Evolutionary conservation across 495 filamentous ascomycete species (phyloP), one percentile per base, ranked within the genome.

Genomic region (Hypoxylon fuscum): DNA sequence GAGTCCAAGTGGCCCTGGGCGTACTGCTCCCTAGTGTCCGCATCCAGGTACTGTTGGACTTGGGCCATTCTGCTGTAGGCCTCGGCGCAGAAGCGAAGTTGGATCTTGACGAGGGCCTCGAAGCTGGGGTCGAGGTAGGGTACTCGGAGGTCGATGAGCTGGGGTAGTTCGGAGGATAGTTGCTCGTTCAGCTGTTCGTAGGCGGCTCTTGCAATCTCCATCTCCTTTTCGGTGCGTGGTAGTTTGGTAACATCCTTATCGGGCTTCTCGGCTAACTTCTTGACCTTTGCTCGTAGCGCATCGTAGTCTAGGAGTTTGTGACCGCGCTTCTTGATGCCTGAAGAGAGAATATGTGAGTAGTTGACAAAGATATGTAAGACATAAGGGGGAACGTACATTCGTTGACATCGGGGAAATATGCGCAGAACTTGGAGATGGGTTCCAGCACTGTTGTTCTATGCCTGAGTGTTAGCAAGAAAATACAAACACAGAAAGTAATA

Each of bases 281-380:
- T 97, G 56, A 98, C 95, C 72, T 93, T 94, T 42, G 93, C 91
- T 41, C 95, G 90, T 77, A 97, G 89, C 25, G 92, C 85, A 76
- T 98, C 95, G 81, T 97, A 98, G 76, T 98, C 95, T 66, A 97
- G 89, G 42, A 97, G 87, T 68, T 98, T 98, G 83, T 98, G 89
- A 64, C 96, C 91, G 70, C 95, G 90, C 76, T 98, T 98, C 76
- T 97, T 98, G 75, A 98, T 98, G 73, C 88, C 88, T 90, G 64
- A 20, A 14, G 40, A 47, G 18, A 38, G 23, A 31, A 10, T 15
- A 21, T 20, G 66, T 62, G 34, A 72, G 45, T 32, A 1, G n/a
- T 37, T 23, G 45, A 9, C 25, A 25, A 2, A 32, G n/a, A 9
- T 27, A 34, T 40, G 32, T 29, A 44, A 45, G 6, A 45, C 6